Base-by-base conservation (phyloP, 2,329 filamentous ascomycete genomes). In the Fusarium napiforme region DNA sequence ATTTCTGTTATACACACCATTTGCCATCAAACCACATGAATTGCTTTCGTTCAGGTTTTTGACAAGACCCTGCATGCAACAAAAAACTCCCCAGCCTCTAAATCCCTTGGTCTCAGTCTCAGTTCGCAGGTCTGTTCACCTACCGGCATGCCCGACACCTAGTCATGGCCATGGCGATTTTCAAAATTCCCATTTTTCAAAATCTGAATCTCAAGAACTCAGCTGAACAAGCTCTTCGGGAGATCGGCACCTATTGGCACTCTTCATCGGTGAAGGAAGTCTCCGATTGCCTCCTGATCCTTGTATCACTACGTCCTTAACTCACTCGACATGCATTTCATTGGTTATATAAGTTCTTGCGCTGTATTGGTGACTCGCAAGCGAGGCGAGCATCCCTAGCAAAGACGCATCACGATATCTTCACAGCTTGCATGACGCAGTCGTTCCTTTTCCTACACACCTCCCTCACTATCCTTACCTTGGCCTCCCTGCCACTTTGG, bases 121-220 rank as follows among this genome's bases (percentile, higher is more conserved):
- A n/a, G 47, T 71, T 49, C 36, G 39, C 21, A 47, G 49, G 50
- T 58, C 37, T 47, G 21, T 49, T 60, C 32, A 52, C 37, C 50
- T 30, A 50, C 62, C 67, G 71, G 71, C 59, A 21, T 57, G 26
- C 45, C 67, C 71, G 67, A 64, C 43, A 37, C 42, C 60, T 30
- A n/a, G 47, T 8, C 21, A 50, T 32, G 47, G 15, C 16, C 7
- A 34, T 50, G 34, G 21, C 53, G 55, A 36, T 55, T 58, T 40
- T 52, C 57, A 50, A 28, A 39, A 49, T 40, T 19, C n/a, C 34
- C 34, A 28, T 45, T 43, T 47, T 32, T 21, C 40, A 39, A 10
- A 45, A 53, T 26, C 19, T 39, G 45, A 57, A 61, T 53, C 28
- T n/a, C 47, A 70, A 42, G 50, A 36, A 49, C 43, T 50, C 16